Base-by-base conservation (phyloP, 2,329 filamentous ascomycete genomes). In the Blastomyces parvus region DNA sequence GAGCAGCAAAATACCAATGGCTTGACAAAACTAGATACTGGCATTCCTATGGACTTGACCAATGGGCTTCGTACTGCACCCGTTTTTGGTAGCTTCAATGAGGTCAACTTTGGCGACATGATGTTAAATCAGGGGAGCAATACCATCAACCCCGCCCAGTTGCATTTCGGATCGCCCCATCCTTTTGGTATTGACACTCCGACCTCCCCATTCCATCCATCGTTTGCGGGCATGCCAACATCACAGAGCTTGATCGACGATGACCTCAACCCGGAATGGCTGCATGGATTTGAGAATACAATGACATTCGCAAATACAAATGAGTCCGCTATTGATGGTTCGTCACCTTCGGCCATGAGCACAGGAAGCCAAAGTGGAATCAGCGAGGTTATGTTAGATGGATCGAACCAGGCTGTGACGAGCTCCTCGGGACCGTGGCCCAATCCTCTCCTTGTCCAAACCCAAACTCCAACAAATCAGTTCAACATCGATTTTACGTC, bases 271-370 rank as follows among this genome's bases (percentile, higher is more conserved):
- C 90, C 94, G 73, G 89, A 91, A 70, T 97, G 91, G 91, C 84
- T 86, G 77, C 87, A 87, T 64, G 88, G 88, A 27, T 89, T 96
- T 73, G 90, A 94, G 67, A 85, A 88, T 70, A 85, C 89, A 56
- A 85, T 93, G 81, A 84, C 84, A 8, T 86, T 91, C 73, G 83
- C 82, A 69, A 84, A 83, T 63, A 78, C 81, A 62, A 88, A 88
- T 70, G 91, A 96, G 69, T 88, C 87, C 67, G 91, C 90, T 36
- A 84, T 97, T 62, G 93, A 96, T 70, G 91, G 89, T 64, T 97
- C 94, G 13, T 97, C 94, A 17, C 94, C 94, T 19, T 97, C 94
- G 9, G 91, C 91, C 57, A 93, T 97, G 74, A 97, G 93, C 79
- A 96, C 90, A 53, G 90, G 90, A 64, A 97, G 92, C 76, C 92